Base-by-base conservation (phyloP, 352 stramenopile species). In the Pythium rishiriense region DNA sequence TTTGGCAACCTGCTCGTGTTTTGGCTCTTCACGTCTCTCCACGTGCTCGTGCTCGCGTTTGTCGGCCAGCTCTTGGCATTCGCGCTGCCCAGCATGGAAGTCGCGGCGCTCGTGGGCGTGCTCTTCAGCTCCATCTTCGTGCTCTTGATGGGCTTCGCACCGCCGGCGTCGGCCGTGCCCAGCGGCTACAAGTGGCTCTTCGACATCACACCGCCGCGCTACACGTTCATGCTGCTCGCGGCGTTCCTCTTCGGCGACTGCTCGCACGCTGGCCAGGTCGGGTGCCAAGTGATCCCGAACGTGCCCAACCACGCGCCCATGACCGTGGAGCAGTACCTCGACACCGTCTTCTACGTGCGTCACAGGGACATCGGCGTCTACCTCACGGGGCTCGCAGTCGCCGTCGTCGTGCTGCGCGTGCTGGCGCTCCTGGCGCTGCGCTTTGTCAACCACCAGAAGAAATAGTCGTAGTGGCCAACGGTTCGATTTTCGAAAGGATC, bases 331-430 rank as follows among this genome's bases (percentile, higher is more conserved):
- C 49, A 58, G 8, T 73, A 63, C 53, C 24, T 69, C 15, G 62
- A 69, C 47, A 24, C n/a, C 24, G 49, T 86, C 11, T 93, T 87
- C 29, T 69, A 72, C 24, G 75, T 85, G 26, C 66, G 79, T 54
- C 68, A 87, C 64, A 63, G 79, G 26, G 69, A 91, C 72, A 76
- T 76, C 5, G 54, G 52, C 22, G 58, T 72, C 45, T 82, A 85
- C 43, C 62, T 89, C 1, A 56, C 49, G 26, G 70, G 90, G 22
- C 72, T 79, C 31, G 31, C 85, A 5, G 65, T 58, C 42, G 53
- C 52, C 17, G 17, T 69, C 54, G 62, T 69, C 0, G 25, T 50
- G 5, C 17, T 69, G 1, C 62, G 62, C 26, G 41, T 64, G 33
- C 48, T 69, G 1, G 46, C 62, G n/a, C 6, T 62, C 46, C 47